Conservation (phyloP, 306 rosid genomes). For the Myrica gale region DNA sequence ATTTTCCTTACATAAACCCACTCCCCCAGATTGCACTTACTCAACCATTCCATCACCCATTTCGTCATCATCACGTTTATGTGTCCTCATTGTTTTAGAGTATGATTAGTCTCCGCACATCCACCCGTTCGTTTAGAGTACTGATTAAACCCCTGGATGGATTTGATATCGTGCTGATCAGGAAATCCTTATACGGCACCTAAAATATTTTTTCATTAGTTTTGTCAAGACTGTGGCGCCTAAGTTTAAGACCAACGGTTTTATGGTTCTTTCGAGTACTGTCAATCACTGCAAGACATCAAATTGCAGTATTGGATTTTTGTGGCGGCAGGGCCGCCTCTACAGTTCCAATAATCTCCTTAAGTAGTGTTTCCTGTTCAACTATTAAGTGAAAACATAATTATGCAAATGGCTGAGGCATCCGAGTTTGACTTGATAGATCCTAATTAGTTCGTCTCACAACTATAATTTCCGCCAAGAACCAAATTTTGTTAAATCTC, state of each 20-base stretch:
- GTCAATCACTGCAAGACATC: background rate
- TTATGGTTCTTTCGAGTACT: background rate
- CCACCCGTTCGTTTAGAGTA: conserved; percentile 15
- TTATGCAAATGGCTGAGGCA: background rate
- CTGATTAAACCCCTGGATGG: background rate
- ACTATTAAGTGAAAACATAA: no score
- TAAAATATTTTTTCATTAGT: background rate
- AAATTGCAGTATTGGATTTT: background rate
- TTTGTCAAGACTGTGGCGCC: background rate
- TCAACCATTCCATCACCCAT: conserved; percentile 62
- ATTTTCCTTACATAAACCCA: conserved; percentile 37
- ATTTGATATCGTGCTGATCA: background rate
- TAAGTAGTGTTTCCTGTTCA: background rate
- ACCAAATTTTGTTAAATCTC: no score
- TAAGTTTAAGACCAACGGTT: background rate
- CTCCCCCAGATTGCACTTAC: conserved; percentile 64
- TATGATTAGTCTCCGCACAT: conserved; percentile 1
- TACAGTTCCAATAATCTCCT: background rate
- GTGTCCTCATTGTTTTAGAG: conserved; percentile 35
- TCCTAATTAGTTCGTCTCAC: background rate
- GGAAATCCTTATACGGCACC: background rate
- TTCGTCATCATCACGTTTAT: conserved; percentile 76
- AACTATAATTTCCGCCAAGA: no score
- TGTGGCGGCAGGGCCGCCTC: conserved; percentile 3
- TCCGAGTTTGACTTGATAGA: background rate